Evolutionary conservation across 2,329 filamentous ascomycete genomes (phyloP), one percentile per base, ranked within the genome.

Genomic region (Curvularia spicifera): DNA sequence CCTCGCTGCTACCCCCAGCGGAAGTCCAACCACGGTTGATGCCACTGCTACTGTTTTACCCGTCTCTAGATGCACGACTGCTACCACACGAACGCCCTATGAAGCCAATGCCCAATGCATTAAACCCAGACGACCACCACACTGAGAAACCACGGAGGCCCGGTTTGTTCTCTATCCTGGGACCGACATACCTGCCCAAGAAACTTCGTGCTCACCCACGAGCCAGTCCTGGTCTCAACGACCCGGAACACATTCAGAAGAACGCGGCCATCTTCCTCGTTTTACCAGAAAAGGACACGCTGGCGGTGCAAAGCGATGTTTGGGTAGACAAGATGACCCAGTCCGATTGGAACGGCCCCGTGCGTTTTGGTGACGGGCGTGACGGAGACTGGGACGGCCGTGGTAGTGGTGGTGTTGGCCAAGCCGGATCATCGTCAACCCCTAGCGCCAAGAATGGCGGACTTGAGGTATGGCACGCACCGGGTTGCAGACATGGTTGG

Each of bases 41-140:
- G 13, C 78, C 78, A 2, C 71, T 80, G 5, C 68, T 80, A 33
- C 73, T 80, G 15, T 80, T 79, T 67, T 80, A 79, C 53, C 78
- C 78, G 18, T 76, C 76, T 5, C 71, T 80, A 42, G 78, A 80
- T 59, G 72, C 76, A 5, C 73, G 78, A 24, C 68, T 78, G 29
- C 67, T 79, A 7, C 78, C 78, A 5, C 75, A 78, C 56, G 75
- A 79, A 53, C 75, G 78, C 0, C 72, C 75, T 1, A 71, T 71
- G 59, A 76, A 76, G 55, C 56, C 68, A 8, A 57, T 78, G 29
- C 75, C 77, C 1, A 75, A 71, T 26, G 70, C 72, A 15, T 59
- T 77, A n/a, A 66, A 74, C n/a, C 61, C 63, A 7, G 65, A 74
- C 33, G 72, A 75, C 54, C 70, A 72, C 52, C 64, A 63, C 18